These are phyloP conservation scores for Picea abies DNA, from an alignment of 83 land plant genomes.

Conservation along the genomic window DNA sequence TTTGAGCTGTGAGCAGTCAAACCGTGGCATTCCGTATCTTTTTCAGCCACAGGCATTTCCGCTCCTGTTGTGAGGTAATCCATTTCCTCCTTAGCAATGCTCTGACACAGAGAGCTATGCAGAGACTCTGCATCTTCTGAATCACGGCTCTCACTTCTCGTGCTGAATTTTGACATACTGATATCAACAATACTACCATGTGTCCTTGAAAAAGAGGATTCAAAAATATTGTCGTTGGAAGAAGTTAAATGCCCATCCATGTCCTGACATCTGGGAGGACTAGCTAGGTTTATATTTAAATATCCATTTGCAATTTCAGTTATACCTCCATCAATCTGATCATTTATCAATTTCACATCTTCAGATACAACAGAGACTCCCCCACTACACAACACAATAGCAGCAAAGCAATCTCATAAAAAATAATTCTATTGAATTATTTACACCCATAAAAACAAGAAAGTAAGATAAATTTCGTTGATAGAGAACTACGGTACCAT, in stretches of 20 bases:
- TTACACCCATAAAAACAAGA: neutral
- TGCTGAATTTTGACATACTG: neutral
- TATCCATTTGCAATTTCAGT: too few species aligned
- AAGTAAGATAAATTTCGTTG: too few species aligned
- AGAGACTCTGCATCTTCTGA: neutral
- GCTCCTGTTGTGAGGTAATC: too few species aligned
- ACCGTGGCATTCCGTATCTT: neutral
- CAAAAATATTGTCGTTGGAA: neutral
- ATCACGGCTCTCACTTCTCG: neutral
- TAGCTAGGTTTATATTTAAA: too few species aligned
- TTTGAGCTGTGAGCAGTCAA: neutral
- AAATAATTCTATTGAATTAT: neutral
- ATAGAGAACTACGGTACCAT: neutral
- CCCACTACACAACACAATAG: slow-evolving; percentile 43
- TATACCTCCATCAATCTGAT: slow-evolving; percentile 38
- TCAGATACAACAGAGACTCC: slow-evolving; percentile 67
- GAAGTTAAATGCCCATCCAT: neutral
- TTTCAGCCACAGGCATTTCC: neutral
- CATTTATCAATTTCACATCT: slow-evolving; percentile 53
- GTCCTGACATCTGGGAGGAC: neutral
- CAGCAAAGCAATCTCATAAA: neutral
- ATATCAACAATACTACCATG: neutral
- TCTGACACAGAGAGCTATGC: neutral
- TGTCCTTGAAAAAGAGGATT: neutral
- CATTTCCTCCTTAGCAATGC: neutral